Evolutionary conservation across 768 basidiomycete species (phyloP).

Genomic region (Tephrocybe sp.): DNA sequence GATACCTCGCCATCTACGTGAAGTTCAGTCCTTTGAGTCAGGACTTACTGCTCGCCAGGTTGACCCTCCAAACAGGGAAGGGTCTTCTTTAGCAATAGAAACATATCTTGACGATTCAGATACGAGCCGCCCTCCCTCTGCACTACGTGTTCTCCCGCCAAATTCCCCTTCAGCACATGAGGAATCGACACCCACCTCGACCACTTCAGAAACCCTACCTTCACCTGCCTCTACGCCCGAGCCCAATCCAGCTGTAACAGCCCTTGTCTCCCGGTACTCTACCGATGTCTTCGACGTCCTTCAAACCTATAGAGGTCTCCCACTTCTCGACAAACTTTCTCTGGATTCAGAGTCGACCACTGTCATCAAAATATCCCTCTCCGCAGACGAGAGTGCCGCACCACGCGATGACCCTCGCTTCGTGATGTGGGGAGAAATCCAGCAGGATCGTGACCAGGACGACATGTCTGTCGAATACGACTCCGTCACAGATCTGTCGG

Average conservation of each 20-base stretch:
- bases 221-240: slow-evolving; percentile 12
- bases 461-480: slow-evolving; percentile 33
- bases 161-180: slow-evolving; percentile 7
- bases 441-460: slow-evolving; percentile 30
- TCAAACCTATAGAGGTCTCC: slow-evolving; percentile 76
- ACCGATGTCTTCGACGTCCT: slow-evolving; percentile 78
- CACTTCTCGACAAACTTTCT: slow-evolving; percentile 64
- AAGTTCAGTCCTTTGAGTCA: slow-evolving; percentile 88
- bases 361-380: slow-evolving; percentile 70
- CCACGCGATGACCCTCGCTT: slow-evolving; percentile 89
- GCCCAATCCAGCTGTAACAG: slow-evolving; percentile 37
- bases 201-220: slow-evolving; percentile 8
- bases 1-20: slow-evolving; percentile 59
- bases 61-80: slow-evolving; percentile 21
- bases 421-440: slow-evolving; percentile 81
- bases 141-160: slow-evolving; percentile 20
- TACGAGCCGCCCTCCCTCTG: slow-evolving; percentile 25
- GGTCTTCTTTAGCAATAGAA: slow-evolving; percentile 14
- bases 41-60: slow-evolving; percentile 69
- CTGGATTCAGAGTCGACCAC: slow-evolving; percentile 55
- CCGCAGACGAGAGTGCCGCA: slow-evolving; percentile 62
- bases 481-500: slow-evolving; percentile 31
- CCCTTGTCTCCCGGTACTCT: slow-evolving; percentile 61
- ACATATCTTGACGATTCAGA: slow-evolving; percentile 15
- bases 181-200: slow-evolving; percentile 14